Base-by-base conservation (phyloP, 1,284 basidiomycete genomes). In the Ganoderma resinaceum region DNA sequence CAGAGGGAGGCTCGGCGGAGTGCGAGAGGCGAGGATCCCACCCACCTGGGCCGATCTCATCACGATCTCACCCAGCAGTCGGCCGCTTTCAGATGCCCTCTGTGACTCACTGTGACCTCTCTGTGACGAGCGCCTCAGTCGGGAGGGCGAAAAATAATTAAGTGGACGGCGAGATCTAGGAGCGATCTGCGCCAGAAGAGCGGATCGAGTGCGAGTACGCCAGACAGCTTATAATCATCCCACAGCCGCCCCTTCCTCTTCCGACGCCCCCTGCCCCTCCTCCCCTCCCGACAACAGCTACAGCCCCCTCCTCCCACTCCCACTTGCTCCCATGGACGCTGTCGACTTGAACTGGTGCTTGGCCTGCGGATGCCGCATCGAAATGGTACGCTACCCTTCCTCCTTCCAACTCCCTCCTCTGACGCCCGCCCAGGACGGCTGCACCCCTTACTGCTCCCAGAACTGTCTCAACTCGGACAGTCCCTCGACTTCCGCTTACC, bases 341-440 rank as follows among this genome's bases (percentile, higher is more conserved):
- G 87, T 90, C 84, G 89, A 90, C 78, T 83, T 84, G 69, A 85
- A 90, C 81, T 91, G 89, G 89, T 91, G 90, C 77, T 82, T 91
- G 73, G 82, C 82, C 68, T 91, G 89, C 81, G 82, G 84, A 72
- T 82, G 83, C 72, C 84, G 82, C 72, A 80, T 87, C 70, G 75
- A 76, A 52, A 9, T 69, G 66, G 89, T 90, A 79, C 66, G 87
- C 85, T 14, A 42, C 31, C 62, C 31, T 33, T 49, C 61, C 43
- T 60, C 58, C 29, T 35, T 59, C 55, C 23, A 9, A 60, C 61
- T 67, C 61, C 74, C 77, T 18, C 26, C 64, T 33, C 37, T 69
- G 59, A 66, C 65, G 26, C 31, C 61, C 49, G 29, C 63, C 57
- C 76, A 89, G 87, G 80, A 87, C n/a, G 82, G 80, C 61, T 59